A percentile compares a stretch with the other conserved stretches of the same genome.
These are phyloP conservation scores for Dryadomyces sulphureus DNA, from an alignment of 2,329 filamentous ascomycete genomes.

Conservation along the genomic window DNA sequence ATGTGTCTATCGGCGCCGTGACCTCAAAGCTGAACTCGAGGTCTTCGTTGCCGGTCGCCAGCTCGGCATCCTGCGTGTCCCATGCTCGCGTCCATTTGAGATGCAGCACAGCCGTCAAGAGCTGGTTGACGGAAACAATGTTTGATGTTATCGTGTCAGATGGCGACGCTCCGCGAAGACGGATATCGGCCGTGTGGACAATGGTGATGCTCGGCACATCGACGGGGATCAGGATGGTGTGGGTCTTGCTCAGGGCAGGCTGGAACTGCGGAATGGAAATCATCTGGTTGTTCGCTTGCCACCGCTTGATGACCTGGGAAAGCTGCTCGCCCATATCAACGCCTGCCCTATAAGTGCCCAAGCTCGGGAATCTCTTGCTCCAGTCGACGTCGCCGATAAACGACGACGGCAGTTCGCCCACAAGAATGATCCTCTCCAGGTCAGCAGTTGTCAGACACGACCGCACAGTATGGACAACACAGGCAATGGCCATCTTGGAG, in stretches of 20 bases:
- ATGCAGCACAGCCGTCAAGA: constrained; percentile 46
- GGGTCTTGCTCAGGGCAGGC: constrained; percentile 23
- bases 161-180: no score
- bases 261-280: constrained; percentile 18
- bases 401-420: constrained; percentile 33
- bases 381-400: constrained; percentile 32
- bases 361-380: constrained; percentile 32
- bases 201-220: constrained; percentile 74
- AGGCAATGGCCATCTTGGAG: constrained; percentile 13
- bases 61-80: constrained; percentile 31
- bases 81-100: constrained; percentile 49
- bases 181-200: constrained; percentile 64
- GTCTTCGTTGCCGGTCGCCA: constrained; percentile 17
- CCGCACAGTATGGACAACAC: constrained; percentile 28
- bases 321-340: constrained; percentile 16
- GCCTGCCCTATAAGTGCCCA: constrained; percentile 18
- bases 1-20: constrained; percentile 55
- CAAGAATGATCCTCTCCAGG: constrained; percentile 40
- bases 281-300: constrained; percentile 20
- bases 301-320: constrained; percentile 20
- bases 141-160: no score
- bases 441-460: constrained; percentile 31
- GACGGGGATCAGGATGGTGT: constrained; percentile 72
- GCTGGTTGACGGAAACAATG: constrained; percentile 46
- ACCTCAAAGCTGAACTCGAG: constrained; percentile 77